Evolutionary conservation across 2,329 filamentous ascomycete genomes (phyloP).

Genomic region (Alternaria arborescens): DNA sequence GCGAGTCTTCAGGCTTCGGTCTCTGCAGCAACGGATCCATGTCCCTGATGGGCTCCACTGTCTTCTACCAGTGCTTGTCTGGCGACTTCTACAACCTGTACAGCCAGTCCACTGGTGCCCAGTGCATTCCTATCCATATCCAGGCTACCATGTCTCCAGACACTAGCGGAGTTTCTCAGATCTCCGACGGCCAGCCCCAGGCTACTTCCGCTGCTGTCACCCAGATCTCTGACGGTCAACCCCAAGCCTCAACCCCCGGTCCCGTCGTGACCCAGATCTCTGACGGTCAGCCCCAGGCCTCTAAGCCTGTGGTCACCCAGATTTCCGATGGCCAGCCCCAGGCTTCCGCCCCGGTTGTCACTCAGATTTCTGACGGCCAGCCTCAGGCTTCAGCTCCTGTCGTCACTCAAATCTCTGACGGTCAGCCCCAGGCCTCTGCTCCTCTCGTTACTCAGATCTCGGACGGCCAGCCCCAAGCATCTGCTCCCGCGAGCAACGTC

Average conservation of each 20-base stretch:
- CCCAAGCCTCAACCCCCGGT: constrained; percentile 20
- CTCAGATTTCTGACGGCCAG: constrained; percentile 44
- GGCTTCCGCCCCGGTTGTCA: constrained; percentile 27
- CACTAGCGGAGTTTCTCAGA: constrained; percentile 34
- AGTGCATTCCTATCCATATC: constrained; percentile 65
- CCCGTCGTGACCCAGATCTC: constrained; percentile 37
- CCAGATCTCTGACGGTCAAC: constrained; percentile 40
- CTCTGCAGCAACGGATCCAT: constrained; percentile 73
- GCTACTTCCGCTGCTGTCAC: constrained; percentile 29
- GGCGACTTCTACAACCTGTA: constrained; percentile 86
- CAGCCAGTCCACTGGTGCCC: constrained; percentile 71
- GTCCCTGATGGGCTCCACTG: constrained; percentile 67
- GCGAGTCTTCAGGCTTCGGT: constrained; percentile 77
- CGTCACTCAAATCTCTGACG: constrained; percentile 34
- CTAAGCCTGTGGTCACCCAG: constrained; percentile 28
- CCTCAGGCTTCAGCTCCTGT: constrained; percentile 27
- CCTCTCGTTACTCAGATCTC: constrained; percentile 31
- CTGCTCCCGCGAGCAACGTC: constrained; percentile 17
- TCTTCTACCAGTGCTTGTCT: constrained; percentile 78
- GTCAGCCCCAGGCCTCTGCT: constrained; percentile 27
- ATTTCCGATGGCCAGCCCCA: constrained; percentile 38
- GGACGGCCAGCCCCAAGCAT: constrained; percentile 33
- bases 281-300: constrained; percentile 41
- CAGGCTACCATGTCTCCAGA: constrained; percentile 21
- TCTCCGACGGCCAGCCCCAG: constrained; percentile 42